Evolutionary conservation across 164 flowering plant genomes (phyloP).

Genomic region (Paratinospora sagittata): DNA sequence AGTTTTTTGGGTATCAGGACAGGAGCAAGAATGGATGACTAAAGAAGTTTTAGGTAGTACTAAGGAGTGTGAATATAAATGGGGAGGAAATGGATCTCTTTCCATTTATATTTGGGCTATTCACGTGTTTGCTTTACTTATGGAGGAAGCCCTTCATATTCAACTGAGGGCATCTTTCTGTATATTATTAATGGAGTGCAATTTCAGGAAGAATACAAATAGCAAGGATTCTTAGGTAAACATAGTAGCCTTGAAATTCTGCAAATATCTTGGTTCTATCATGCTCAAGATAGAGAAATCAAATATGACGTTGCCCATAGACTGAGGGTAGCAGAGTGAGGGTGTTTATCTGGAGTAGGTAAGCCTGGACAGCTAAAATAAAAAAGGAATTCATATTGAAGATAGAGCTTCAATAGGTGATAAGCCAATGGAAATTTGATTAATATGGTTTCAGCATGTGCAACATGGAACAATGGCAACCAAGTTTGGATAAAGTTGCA

Average conservation of each 20-base stretch:
- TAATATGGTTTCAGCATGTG: not conserved
- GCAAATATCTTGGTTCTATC: not conserved
- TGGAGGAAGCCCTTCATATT: not conserved
- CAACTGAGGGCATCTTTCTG: not conserved
- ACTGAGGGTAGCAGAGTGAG: not conserved
- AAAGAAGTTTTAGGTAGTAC: too few relatives aligned
- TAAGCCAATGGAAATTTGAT: not conserved
- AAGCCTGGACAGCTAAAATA: not conserved
- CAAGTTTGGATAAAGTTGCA: not conserved
- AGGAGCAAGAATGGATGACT: not conserved
- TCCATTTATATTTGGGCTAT: not conserved
- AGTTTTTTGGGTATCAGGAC: not conserved
- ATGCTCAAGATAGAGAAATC: not conserved
- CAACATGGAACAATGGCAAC: not conserved
- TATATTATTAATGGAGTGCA: not conserved
- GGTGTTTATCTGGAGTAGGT: not conserved
- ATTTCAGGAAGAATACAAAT: not conserved
- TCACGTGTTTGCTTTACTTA: not conserved
- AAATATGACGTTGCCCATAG: not conserved
- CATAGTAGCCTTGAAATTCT: not conserved
- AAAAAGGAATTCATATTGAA: not conserved
- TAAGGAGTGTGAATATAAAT: not conserved
- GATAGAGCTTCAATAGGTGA: not conserved
- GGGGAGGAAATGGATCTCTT: not conserved
- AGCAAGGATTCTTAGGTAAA: not conserved